Conservation (phyloP, 345 rosid species). For the Isatis tinctoria region DNA sequence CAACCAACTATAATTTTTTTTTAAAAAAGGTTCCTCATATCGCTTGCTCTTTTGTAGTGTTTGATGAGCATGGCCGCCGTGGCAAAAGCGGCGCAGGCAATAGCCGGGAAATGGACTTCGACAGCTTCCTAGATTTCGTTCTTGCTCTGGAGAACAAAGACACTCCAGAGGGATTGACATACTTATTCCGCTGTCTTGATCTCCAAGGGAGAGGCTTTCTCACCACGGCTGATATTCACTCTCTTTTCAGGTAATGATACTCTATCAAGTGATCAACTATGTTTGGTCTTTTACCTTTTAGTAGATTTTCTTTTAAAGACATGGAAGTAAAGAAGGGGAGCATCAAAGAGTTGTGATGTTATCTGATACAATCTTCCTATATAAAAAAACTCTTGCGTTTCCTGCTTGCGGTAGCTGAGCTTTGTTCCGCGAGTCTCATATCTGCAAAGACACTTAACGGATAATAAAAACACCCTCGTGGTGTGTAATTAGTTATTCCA, state of each 20-base stretch:
- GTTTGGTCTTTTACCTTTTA: not conserved
- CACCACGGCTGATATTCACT: conserved; percentile 94
- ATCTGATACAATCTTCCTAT: conserved; percentile 95
- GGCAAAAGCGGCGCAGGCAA: conserved; percentile 63
- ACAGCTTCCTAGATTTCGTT: conserved; percentile 91
- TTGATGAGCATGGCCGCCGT: conserved; percentile 93
- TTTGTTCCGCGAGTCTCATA: conserved; percentile 65
- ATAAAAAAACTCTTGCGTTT: conserved; percentile 60
- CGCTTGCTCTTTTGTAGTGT: conserved; percentile 42
- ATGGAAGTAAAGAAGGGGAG: conserved; percentile 96
- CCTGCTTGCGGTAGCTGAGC: conserved; percentile 74
- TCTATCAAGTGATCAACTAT: not conserved
- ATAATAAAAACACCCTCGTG: not conserved
- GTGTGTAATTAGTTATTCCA: conserved; percentile 7
- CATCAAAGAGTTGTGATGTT: conserved; percentile 77
- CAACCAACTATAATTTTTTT: too few species aligned
- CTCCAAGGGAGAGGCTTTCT: conserved; percentile 88
- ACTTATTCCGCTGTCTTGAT: conserved; percentile 90
- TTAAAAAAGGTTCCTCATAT: conserved; percentile 15
- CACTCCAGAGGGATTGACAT: conserved; percentile 93
- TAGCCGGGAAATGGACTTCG: conserved; percentile 93
- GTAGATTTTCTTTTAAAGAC: not conserved
- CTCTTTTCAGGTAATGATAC: conserved; percentile 80
- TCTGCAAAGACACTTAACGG: conserved; percentile 47
- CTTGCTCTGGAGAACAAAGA: conserved; percentile 97